Conservation (phyloP, 2,329 filamentous ascomycete genomes). For the Camptophora hylomeconis region DNA sequence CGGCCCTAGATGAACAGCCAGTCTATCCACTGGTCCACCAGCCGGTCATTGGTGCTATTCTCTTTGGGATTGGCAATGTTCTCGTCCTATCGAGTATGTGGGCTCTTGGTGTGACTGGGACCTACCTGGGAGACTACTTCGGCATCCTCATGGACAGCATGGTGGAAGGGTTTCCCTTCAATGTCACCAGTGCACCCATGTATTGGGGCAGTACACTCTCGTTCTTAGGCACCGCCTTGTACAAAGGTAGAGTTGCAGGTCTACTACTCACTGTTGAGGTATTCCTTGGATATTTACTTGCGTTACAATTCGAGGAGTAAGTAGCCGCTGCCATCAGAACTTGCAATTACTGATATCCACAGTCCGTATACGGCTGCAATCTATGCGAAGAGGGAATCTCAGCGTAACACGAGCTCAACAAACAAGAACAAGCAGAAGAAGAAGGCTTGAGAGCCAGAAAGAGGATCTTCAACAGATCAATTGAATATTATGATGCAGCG, state of each 20-base stretch:
- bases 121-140: constrained; percentile 96
- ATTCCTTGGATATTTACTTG: constrained; percentile 63
- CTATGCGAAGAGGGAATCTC: constrained; percentile 61
- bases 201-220: constrained; percentile 89
- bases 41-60: constrained; percentile 51
- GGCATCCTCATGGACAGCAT: constrained; percentile 94
- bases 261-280: constrained; percentile 64
- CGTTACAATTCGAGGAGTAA: constrained; percentile 71
- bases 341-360: not conserved
- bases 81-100: constrained; percentile 84
- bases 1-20: constrained; percentile 64
- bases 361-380: constrained; percentile 80
- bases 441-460: constrained; percentile 27
- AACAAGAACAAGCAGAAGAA: constrained; percentile 24
- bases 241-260: constrained; percentile 79
- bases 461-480: no score
- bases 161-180: constrained; percentile 93
- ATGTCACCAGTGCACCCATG: constrained; percentile 81
- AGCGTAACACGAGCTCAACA: constrained; percentile 13
- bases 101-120: constrained; percentile 85
- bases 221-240: constrained; percentile 76
- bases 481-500: no score
- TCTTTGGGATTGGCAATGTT: constrained; percentile 65
- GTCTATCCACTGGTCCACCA: constrained; percentile 58
- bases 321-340: constrained; percentile 13